phyloP scores from a whole-genome alignment of 768 basidiomycete genomes.

The Auricularia auricula-judae region DNA sequence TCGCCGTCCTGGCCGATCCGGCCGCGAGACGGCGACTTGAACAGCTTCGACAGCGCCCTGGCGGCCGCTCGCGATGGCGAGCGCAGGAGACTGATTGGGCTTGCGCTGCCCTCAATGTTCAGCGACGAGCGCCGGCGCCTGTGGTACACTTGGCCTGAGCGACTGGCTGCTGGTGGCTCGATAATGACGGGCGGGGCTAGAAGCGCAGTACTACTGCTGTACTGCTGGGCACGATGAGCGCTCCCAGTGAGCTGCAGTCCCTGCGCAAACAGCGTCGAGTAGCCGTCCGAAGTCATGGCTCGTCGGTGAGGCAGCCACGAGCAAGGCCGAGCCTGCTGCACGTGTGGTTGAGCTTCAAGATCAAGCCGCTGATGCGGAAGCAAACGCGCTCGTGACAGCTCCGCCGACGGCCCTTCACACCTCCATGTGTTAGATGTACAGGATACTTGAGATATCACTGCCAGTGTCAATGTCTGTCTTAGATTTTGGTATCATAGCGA shows the following conservation, averaged over 20 bases:
- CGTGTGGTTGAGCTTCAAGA: not conserved
- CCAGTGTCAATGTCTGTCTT: too few relatives aligned
- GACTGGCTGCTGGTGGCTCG: not conserved
- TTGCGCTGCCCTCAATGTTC: not conserved
- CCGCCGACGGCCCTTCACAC: too few relatives aligned
- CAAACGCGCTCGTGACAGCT: not conserved
- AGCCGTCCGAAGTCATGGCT: not conserved
- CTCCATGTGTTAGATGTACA: too few relatives aligned
- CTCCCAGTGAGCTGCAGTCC: not conserved
- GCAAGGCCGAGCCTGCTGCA: not conserved
- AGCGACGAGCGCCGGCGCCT: not conserved
- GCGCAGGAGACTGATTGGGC: not conserved
- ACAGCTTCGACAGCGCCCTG: not conserved
- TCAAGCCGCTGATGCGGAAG: not conserved
- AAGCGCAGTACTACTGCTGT: too few relatives aligned
- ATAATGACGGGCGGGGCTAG: not conserved
- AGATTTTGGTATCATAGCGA: too few relatives aligned
- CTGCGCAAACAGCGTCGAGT: not conserved
- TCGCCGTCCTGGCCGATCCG: not conserved
- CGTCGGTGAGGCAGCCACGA: not conserved
- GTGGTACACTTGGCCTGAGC: not conserved
- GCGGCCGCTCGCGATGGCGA: not conserved
- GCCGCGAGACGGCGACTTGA: not conserved
- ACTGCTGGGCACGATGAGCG: not conserved
- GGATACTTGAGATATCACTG: too few relatives aligned